A percentile compares a stretch with the other conserved stretches of the same genome.
phyloP scores from a whole-genome alignment of 495 filamentous ascomycete genomes.

The Filosporella fistucella region DNA sequence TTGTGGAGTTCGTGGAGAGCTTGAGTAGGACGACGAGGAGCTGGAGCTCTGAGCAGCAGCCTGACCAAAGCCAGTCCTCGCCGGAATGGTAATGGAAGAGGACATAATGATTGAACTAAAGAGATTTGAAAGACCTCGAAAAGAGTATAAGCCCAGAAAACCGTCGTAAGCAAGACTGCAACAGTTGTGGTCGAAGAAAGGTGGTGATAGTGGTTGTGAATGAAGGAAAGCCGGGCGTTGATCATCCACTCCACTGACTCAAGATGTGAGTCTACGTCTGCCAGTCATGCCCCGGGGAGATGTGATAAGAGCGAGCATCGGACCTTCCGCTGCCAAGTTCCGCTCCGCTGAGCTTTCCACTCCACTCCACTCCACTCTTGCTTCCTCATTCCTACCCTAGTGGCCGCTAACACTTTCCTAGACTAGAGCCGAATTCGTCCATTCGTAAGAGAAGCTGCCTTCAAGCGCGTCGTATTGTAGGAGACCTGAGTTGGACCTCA shows the following conservation, averaged over 20 bases:
- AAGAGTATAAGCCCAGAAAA: neutral
- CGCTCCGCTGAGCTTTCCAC: no score
- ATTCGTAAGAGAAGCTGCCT: slow-evolving; percentile 17
- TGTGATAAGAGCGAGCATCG: no score
- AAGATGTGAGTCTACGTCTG: no score
- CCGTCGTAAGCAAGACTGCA: neutral
- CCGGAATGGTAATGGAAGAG: slow-evolving; percentile 49
- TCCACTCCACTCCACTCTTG: no score
- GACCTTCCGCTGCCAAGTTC: no score
- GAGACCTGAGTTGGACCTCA: no score
- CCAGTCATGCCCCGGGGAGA: no score
- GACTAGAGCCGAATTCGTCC: no score
- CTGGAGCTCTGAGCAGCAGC: slow-evolving; percentile 35
- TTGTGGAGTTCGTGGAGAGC: slow-evolving; percentile 42
- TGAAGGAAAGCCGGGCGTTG: neutral
- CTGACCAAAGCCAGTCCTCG: slow-evolving; percentile 30
- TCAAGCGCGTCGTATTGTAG: slow-evolving; percentile 18
- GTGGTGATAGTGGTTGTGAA: neutral
- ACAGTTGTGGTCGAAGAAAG: neutral
- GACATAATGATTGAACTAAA: slow-evolving; percentile 31
- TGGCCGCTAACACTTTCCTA: no score
- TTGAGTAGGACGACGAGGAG: slow-evolving; percentile 47
- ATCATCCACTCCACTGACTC: no score
- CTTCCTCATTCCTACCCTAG: no score
- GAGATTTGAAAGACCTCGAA: neutral